Evolutionary conservation across 176 grass and related monocot genomes (phyloP), one percentile per base, ranked within the genome.

Genomic region (Eleusine indica): DNA sequence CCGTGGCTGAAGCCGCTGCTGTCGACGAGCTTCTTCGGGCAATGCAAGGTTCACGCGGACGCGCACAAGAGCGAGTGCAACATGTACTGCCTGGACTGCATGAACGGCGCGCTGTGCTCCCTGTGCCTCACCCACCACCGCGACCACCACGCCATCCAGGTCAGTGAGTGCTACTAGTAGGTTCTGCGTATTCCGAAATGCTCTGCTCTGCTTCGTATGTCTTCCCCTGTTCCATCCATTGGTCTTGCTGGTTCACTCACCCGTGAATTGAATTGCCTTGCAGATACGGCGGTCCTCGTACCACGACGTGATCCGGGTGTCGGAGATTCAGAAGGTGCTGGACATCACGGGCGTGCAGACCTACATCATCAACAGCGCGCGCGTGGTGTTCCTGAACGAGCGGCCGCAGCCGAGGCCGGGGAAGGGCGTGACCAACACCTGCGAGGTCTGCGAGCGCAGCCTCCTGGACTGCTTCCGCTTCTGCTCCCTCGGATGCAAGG

Each of bases 401-500:
- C 89, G 96, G 9, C 91, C 91, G 22, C 93, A 98, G 85, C 93
- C 93, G 8, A 82, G 96, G 70, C 96, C 96, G 3, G 89, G 96
- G n/a, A 98, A 98, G 82, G 96, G 96, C 44, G 96, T 94, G 80
- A 93, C 93, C 85, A 98, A 99, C 88, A 99, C 89, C 73, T 99
- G 97, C 83, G 97, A 99, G 32, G 97, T 96, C 86, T 99, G 97
- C 86, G 90, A 85, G 13, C 89, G 97, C 73, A 98, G 91, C 91
- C 93, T 98, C 74, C 96, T 95, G 66, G 96, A 98, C 89, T 89
- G 91, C 41, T 98, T 98, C 80, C 96, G 91, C 65, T 98, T 98
- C 88, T 98, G 96, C 87, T 98, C 96, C 71, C 96, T 98, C 46
- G 93, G 96, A 51, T 98, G 96, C 89, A 98, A 98, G 83, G 95